Evolutionary conservation across 306 rosid genomes (phyloP).

Genomic region (Begonia loranthoides): DNA sequence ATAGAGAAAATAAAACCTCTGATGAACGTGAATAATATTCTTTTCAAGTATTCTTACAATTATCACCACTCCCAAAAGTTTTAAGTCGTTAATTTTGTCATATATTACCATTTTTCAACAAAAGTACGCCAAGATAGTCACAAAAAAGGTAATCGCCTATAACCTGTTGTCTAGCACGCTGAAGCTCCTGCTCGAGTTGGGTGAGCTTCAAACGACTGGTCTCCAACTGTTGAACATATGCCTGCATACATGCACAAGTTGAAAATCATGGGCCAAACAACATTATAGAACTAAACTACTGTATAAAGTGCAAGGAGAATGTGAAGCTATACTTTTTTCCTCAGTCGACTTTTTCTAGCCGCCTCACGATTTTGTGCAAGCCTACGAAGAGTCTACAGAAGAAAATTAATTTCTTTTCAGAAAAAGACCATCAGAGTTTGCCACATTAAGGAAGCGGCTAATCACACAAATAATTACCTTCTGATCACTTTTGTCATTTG

Average conservation of each 20-base stretch:
- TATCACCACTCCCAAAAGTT: too few relatives aligned
- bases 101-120: too few relatives aligned
- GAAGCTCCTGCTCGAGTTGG: conserved; percentile 75
- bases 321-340: conserved; percentile 41
- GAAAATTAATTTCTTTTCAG: conserved; percentile 4
- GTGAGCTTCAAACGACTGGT: conserved; percentile 72
- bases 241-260: conserved; percentile 17
- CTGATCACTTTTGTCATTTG: conserved; percentile 88
- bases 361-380: conserved; percentile 84
- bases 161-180: conserved; percentile 74
- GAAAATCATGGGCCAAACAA: background rate
- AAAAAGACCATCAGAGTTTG: conserved; percentile 5
- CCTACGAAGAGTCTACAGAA: conserved; percentile 53
- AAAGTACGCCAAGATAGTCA: too few relatives aligned
- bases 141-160: conserved; percentile 1
- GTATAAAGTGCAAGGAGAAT: background rate
- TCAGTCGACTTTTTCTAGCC: conserved; percentile 66
- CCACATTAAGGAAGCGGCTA: background rate
- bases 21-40: too few relatives aligned
- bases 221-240: conserved; percentile 68
- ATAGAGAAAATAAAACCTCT: too few relatives aligned
- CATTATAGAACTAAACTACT: background rate
- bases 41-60: too few relatives aligned
- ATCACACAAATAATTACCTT: conserved; percentile 38
- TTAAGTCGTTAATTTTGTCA: too few relatives aligned